Conservation (phyloP, 148 eudicot genomes). For the Heliosperma pusillum region DNA sequence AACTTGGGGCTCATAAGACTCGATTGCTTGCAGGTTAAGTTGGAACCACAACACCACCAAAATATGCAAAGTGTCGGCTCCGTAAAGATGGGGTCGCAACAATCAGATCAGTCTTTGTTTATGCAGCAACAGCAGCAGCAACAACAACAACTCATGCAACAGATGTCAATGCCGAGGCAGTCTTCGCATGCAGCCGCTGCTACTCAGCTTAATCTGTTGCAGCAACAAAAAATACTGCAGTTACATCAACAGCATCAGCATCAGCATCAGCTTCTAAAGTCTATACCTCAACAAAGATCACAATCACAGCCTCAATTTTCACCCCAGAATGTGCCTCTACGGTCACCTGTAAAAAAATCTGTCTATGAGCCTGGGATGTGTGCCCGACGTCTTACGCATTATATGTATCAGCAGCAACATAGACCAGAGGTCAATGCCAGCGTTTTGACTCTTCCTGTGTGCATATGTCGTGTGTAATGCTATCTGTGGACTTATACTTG, state of each 20-base stretch:
- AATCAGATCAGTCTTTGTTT: constrained; percentile 69
- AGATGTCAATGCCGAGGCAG: constrained; percentile 73
- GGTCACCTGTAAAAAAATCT: constrained; percentile 75
- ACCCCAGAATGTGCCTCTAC: constrained; percentile 64
- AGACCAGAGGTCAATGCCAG: constrained; percentile 73
- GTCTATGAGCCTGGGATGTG: constrained; percentile 91
- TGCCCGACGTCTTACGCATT: constrained; percentile 85
- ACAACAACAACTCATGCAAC: constrained; percentile 62
- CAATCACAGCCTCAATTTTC: constrained; percentile 56
- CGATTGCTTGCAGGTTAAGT: constrained; percentile 40
- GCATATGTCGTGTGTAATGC: not conserved
- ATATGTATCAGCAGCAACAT: constrained; percentile 95
- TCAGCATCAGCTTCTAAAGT: constrained; percentile 67
- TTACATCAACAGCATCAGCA: constrained; percentile 66
- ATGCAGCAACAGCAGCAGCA: constrained; percentile 83
- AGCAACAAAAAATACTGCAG: constrained; percentile 63
- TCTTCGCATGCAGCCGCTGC: constrained; percentile 71
- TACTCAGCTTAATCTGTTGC: constrained; percentile 64
- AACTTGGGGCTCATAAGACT: not conserved
- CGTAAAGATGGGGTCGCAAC: constrained; percentile 77
- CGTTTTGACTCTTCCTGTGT: not conserved
- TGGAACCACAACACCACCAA: constrained; percentile 72
- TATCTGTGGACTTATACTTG: not conserved
- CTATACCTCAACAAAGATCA: constrained; percentile 73
- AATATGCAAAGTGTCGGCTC: constrained; percentile 47